Evolutionary conservation across 495 filamentous ascomycete species (phyloP), one percentile per base, ranked within the genome.

Genomic region (Penicillium bovifimosum): DNA sequence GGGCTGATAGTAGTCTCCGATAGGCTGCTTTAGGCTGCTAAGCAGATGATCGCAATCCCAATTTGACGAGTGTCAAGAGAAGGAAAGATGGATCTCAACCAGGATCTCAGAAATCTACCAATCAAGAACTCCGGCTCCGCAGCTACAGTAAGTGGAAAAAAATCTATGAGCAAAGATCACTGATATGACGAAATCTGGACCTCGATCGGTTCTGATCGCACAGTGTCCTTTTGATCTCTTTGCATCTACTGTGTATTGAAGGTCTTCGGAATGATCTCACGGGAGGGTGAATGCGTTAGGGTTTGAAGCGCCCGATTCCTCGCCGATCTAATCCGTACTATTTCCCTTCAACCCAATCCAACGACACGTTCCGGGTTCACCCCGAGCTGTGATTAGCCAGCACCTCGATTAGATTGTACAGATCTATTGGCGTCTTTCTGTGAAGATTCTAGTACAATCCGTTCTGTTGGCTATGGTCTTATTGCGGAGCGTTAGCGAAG

Each of bases 1-100:
- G 29, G 13, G 32, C 42, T 3, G 1, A 13, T 0, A 13, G 5
- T 2, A 2, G 0, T 13, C 16, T 14, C 9, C 9, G 4, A 33
- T 45, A 9, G 46, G 33, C 34, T 26, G 8, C 0, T 16, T 24
- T 45, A 9, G 46, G 33, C 34, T 26, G 8, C 0, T 16, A 16
- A 6, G 0, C 10, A 17, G 46, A 38, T 39, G 46, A 48, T 48
- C 46, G 46, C 46, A 48, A 48, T 48, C 29, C n/a, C 3, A 27
- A 17, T 16, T 18, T 24, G 26, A 10, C 24, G 24, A 48, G 26
- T 48, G 24, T 3, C 46, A 28, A 1, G 13, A 11, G n/a, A 31
- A 17, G 14, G 41, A 17, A 36, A 16, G 9, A 24, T 24, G 20
- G 20, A 24, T 24, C 4, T 24, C 20, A 24, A 24, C 20, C 20